Percentiles rank a stretch among this genome's conserved stretches.
These are phyloP conservation scores for Aspergillus sclerotiicarbonarius DNA, from an alignment of 495 filamentous ascomycete genomes.

Conservation along the genomic window DNA sequence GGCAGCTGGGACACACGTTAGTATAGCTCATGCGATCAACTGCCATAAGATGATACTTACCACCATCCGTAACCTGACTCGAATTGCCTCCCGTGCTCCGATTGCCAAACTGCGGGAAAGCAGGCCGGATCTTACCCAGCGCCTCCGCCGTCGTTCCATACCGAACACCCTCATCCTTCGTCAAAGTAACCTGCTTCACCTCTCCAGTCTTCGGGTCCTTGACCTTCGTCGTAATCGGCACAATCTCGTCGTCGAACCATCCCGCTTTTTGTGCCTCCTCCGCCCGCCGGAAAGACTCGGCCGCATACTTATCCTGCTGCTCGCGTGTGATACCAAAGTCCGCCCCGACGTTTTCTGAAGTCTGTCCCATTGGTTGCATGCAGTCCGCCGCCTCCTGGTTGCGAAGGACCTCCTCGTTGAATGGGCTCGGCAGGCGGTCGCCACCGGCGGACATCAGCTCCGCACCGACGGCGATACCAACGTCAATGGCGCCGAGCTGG, in stretches of 20 bases:
- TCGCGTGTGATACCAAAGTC: slow-evolving; percentile 85
- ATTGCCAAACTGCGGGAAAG: slow-evolving; percentile 87
- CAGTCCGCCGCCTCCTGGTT: slow-evolving; percentile 80
- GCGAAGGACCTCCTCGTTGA: slow-evolving; percentile 73
- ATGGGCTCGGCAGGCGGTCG: slow-evolving; percentile 64
- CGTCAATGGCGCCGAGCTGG: slow-evolving; percentile 71
- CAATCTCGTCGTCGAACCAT: slow-evolving; percentile 93
- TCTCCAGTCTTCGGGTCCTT: slow-evolving; percentile 83
- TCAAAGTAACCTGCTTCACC: slow-evolving; percentile 70
- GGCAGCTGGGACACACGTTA: slow-evolving; percentile 54
- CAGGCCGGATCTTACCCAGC: slow-evolving; percentile 80
- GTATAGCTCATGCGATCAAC: neutral
- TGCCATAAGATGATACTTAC: slow-evolving; percentile 24
- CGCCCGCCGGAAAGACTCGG: slow-evolving; percentile 80
- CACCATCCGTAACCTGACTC: slow-evolving; percentile 91
- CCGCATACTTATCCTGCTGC: slow-evolving; percentile 78
- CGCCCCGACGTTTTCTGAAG: slow-evolving; percentile 89
- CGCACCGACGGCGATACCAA: slow-evolving; percentile 83
- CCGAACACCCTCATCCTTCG: slow-evolving; percentile 83
- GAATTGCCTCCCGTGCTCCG: slow-evolving; percentile 92
- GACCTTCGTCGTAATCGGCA: slow-evolving; percentile 74
- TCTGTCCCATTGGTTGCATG: slow-evolving; percentile 96
- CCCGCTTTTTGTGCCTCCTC: slow-evolving; percentile 90
- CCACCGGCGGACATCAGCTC: slow-evolving; percentile 80
- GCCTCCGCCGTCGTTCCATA: slow-evolving; percentile 83